These are phyloP conservation scores for Leccinum fallax DNA, from an alignment of 1,284 basidiomycete species.

Conservation along the genomic window DNA sequence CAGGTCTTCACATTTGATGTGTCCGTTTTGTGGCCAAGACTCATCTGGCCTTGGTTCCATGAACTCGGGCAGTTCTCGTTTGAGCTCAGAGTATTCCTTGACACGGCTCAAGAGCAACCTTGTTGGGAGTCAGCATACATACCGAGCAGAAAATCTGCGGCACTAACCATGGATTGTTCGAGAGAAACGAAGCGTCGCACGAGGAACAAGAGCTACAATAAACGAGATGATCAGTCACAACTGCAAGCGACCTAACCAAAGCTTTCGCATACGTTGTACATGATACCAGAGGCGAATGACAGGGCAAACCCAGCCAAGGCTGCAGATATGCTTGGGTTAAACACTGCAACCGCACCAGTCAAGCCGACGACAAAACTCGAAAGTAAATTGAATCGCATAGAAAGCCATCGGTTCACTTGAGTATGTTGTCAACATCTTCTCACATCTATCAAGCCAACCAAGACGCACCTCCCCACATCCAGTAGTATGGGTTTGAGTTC, in stretches of 20 bases:
- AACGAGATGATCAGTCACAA: constrained; percentile 33
- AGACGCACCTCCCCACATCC: constrained; percentile 76
- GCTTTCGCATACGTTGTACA: constrained; percentile 61
- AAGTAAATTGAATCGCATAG: constrained; percentile 81
- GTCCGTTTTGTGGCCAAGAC: constrained; percentile 80
- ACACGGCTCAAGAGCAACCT: constrained; percentile 90
- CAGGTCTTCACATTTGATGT: constrained; percentile 79
- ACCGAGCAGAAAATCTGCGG: not conserved
- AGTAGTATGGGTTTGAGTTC: constrained; percentile 82
- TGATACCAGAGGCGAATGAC: constrained; percentile 78
- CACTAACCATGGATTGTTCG: constrained; percentile 85
- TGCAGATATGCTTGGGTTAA: constrained; percentile 73
- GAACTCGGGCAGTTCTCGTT: constrained; percentile 77
- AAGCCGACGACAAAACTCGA: constrained; percentile 73
- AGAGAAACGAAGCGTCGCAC: constrained; percentile 79
- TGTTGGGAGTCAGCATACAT: constrained; percentile 11
- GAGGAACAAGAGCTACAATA: constrained; percentile 50
- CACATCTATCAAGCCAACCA: not conserved
- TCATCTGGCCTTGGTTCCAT: constrained; percentile 83
- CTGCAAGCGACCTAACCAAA: not conserved
- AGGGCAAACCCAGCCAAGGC: constrained; percentile 84
- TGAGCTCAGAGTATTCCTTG: constrained; percentile 86
- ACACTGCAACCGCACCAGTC: constrained; percentile 69
- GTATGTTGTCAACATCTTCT: constrained; percentile 5
- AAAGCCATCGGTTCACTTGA: constrained; percentile 79